Base-by-base conservation (phyloP, 2,329 filamentous ascomycete genomes). In the Venturia effusa region DNA sequence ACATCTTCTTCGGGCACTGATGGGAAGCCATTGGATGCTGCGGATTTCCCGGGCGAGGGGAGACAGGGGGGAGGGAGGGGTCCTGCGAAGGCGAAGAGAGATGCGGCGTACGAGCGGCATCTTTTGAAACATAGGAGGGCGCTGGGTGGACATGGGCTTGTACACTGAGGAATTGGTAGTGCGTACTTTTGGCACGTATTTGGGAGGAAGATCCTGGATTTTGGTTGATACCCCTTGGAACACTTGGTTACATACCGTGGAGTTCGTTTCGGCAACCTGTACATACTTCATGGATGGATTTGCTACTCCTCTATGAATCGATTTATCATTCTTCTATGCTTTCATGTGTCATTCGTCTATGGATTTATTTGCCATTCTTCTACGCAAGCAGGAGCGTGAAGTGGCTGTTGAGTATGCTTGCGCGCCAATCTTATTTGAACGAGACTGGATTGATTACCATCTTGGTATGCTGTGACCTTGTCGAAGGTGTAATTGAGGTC, bases 81-180 rank as follows among this genome's bases (percentile, higher is more conserved):
- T 3, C 51, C 51, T 17, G 27, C 27, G 1, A 57, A 37, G 51
- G 51, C 27, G 27, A 57, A 57, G 51, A 57, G 51, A 19, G 51
- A 57, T 34, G 51, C 17, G 15, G 51, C 51, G 13, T 34, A 57
- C 34, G 51, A 57, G 51, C n/a, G 51, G 30, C 51, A 57, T 34
- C 34, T 57, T 10, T 34, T 57, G 51, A 57, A 57, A n/a, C 51
- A 57, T 34, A 57, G 51, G 51, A 57, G 51, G 51, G 51, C 51
- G 34, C 22, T 57, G 30, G 51, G 51, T 34, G 15, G 30, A n/a
- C 51, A 57, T 57, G 51, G 51, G 4, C 51, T n/a, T 57, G 30
- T 57, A 3, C 30, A n/a, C 13, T 34, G 19, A 22, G 19, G 15
- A 2, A 30, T 57, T n/a, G n/a, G 15, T 2, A n/a, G 8, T 4